Conservation (phyloP, 2,329 filamentous ascomycete genomes). For the Scedosporium apiospermum region DNA sequence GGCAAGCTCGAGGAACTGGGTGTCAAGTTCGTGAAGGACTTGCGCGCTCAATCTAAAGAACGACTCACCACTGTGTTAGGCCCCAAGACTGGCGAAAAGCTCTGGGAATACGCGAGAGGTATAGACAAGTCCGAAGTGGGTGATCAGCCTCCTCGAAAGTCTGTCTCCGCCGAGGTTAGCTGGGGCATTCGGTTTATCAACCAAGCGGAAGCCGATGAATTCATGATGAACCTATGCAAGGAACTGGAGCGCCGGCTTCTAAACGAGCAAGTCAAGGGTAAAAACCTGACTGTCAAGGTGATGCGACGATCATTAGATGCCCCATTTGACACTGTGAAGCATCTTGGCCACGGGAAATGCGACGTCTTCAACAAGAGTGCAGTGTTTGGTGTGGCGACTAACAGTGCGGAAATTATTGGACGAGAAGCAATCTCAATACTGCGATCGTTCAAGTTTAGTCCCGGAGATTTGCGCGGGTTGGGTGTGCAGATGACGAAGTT, state of each 20-base stretch:
- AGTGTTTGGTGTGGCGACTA: conserved; percentile 74
- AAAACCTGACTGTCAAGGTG: conserved; percentile 85
- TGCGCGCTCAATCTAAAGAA: conserved; percentile 69
- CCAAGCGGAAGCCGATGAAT: conserved; percentile 88
- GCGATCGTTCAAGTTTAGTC: conserved; percentile 71
- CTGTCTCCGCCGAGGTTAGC: conserved; percentile 92
- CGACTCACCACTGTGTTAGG: conserved; percentile 64
- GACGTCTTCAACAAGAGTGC: conserved; percentile 88
- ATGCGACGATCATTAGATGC: conserved; percentile 83
- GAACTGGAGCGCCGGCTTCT: conserved; percentile 74
- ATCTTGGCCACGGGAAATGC: conserved; percentile 90
- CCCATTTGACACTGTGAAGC: conserved; percentile 83
- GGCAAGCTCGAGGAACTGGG: conserved; percentile 83
- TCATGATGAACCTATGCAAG: conserved; percentile 73
- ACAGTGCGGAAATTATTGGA: conserved; percentile 58
- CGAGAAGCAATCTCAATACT: conserved; percentile 82
- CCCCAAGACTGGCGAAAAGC: conserved; percentile 83
- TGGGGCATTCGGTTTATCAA: conserved; percentile 95
- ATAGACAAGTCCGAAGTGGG: conserved; percentile 82
- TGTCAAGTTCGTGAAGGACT: conserved; percentile 72
- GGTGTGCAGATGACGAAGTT: conserved; percentile 92
- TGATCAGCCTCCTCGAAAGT: conserved; percentile 77
- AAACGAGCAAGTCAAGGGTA: conserved; percentile 78
- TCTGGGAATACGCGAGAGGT: conserved; percentile 84
- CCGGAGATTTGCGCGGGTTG: conserved; percentile 85